Conservation (phyloP, 2,329 filamentous ascomycete species). For the Tolypocladium paradoxum region DNA sequence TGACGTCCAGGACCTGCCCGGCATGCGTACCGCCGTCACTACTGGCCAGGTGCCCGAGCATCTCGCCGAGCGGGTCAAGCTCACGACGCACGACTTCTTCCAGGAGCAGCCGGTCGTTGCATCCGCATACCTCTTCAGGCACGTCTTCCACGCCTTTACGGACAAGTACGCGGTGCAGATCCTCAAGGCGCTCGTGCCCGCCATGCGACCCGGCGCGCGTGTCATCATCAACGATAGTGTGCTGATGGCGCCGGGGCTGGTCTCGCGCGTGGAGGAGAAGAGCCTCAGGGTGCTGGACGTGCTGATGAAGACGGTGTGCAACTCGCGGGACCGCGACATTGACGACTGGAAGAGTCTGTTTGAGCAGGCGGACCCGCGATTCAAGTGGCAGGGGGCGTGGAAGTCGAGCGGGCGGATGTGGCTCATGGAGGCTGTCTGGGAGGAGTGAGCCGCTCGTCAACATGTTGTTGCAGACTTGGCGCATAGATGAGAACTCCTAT, state of each 20-base stretch:
- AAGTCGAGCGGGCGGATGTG: constrained; percentile 18
- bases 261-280: constrained; percentile 24
- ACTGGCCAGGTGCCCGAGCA: constrained; percentile 18
- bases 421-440: constrained; percentile 26
- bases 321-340: constrained; percentile 32
- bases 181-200: constrained; percentile 33
- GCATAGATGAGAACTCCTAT: too few species aligned
- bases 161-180: constrained; percentile 34
- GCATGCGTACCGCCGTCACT: constrained; percentile 25
- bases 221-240: constrained; percentile 28
- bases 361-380: constrained; percentile 22
- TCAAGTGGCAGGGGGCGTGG: constrained; percentile 22
- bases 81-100: constrained; percentile 42
- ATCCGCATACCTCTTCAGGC: constrained; percentile 42
- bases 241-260: constrained; percentile 17
- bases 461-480: neutral
- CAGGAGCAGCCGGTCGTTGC: constrained; percentile 36
- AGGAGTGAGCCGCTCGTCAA: neutral
- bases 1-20: constrained; percentile 37
- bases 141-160: constrained; percentile 46
- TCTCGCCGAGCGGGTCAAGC: constrained; percentile 21
- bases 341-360: constrained; percentile 33
- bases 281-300: constrained; percentile 31
- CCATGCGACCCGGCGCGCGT: constrained; percentile 35
- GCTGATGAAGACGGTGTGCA: constrained; percentile 34